Evolutionary conservation across 495 filamentous ascomycete species (phyloP).

Genomic region (Symbiotaphrina buchneri): DNA sequence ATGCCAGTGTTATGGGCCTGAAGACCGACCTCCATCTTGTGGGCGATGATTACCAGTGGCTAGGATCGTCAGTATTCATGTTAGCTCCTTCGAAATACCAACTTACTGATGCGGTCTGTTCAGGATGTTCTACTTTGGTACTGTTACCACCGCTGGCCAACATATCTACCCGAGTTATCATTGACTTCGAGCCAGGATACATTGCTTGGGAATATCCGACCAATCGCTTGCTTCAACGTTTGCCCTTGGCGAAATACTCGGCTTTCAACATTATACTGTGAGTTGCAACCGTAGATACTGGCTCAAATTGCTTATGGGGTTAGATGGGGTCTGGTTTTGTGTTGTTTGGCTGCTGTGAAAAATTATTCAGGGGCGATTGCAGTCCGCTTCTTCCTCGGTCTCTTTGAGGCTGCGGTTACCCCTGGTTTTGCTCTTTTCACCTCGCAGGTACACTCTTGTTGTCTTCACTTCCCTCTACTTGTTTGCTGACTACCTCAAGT

Average conservation of each 20-base stretch:
- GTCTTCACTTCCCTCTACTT: neutral
- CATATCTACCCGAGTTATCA: too few species aligned
- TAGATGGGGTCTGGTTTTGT: conserved; percentile 17
- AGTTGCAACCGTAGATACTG: neutral
- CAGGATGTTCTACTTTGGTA: conserved; percentile 29
- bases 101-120: too few species aligned
- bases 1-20: conserved; percentile 26
- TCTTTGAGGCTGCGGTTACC: conserved; percentile 23
- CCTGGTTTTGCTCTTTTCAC: conserved; percentile 26
- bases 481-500: conserved; percentile 1
- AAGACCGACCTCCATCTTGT: conserved; percentile 17
- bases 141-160: too few species aligned
- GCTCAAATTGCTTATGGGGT: neutral
- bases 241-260: conserved; percentile 33
- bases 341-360: conserved; percentile 17
- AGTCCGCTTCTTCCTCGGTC: conserved; percentile 25
- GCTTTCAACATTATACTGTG: conserved; percentile 17
- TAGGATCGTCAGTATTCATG: too few species aligned
- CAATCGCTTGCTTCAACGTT: conserved; percentile 30
- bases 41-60: conserved; percentile 25
- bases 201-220: conserved; percentile 30
- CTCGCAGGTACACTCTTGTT: conserved; percentile 12
- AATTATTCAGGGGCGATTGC: conserved; percentile 17
- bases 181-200: conserved; percentile 15
- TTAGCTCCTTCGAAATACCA: too few species aligned